Evolutionary conservation across 179 eudicot genomes (phyloP).

Genomic region (Dionaea muscipula): DNA sequence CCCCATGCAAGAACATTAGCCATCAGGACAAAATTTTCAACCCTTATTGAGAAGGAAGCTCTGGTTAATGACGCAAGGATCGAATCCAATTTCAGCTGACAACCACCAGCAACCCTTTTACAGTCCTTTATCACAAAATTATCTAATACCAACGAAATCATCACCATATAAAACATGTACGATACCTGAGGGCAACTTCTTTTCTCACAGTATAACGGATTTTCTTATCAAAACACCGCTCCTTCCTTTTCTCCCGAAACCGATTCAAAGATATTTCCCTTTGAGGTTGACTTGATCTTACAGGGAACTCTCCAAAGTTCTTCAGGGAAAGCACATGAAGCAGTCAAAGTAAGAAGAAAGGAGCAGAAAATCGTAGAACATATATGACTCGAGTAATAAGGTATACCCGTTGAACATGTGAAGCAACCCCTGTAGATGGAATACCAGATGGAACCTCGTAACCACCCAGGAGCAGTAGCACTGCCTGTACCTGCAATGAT

Average conservation of each 20-base stretch:
- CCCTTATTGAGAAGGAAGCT: too few species aligned
- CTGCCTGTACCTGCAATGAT: slow-evolving; percentile 47
- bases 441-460: slow-evolving; percentile 46
- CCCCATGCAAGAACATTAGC: too few species aligned
- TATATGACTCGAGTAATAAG: neutral
- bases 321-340: slow-evolving; percentile 11
- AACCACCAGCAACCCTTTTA: too few species aligned
- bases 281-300: slow-evolving; percentile 37
- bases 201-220: slow-evolving; percentile 44
- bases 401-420: slow-evolving; percentile 34
- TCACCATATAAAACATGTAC: neutral
- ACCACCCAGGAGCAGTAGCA: slow-evolving; percentile 50
- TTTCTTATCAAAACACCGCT: slow-evolving; percentile 42
- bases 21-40: too few species aligned
- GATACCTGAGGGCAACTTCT: slow-evolving; percentile 47
- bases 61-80: too few species aligned
- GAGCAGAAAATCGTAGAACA: neutral
- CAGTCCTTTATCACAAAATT: too few species aligned
- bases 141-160: neutral
- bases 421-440: slow-evolving; percentile 22
- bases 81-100: too few species aligned
- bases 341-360: slow-evolving; percentile 5
- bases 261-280: slow-evolving; percentile 44
- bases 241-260: slow-evolving; percentile 50
- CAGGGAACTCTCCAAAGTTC: slow-evolving; percentile 36